Percentiles rank a stretch among this genome's conserved stretches.
These are phyloP conservation scores for Psidium friedrichsthalianum DNA, from an alignment of 345 rosid genomes.

Conservation along the genomic window DNA sequence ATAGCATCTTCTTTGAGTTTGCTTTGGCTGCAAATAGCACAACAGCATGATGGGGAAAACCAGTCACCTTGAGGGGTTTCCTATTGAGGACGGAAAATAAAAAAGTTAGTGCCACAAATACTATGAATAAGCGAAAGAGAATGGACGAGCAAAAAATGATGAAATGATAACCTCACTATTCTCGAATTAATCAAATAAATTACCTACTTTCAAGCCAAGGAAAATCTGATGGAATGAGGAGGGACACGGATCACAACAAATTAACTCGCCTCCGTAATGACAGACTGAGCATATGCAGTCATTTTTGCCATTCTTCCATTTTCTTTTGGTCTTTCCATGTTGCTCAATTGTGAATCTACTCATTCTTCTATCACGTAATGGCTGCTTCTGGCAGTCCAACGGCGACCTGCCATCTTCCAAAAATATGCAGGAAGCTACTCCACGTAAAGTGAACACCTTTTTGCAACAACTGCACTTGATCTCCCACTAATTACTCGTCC, in stretches of 20 bases:
- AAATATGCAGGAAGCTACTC: conserved; percentile 16
- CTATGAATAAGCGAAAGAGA: neutral
- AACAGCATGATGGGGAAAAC: conserved; percentile 75
- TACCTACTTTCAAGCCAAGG: conserved; percentile 44
- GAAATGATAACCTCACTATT: neutral
- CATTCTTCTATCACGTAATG: neutral
- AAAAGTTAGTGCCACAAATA: neutral
- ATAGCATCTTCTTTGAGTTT: conserved; percentile 4
- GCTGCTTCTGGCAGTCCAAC: conserved; percentile 29
- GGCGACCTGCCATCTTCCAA: conserved; percentile 33
- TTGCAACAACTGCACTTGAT: conserved; percentile 24
- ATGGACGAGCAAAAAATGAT: neutral
- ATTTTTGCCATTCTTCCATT: conserved; percentile 24
- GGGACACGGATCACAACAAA: conserved; percentile 73
- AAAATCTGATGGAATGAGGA: conserved; percentile 66
- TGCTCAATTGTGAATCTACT: neutral
- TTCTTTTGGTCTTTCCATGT: conserved; percentile 11
- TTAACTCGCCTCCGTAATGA: conserved; percentile 66
- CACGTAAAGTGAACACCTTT: conserved; percentile 7
- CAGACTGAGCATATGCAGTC: conserved; percentile 61
- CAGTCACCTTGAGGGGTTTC: too few relatives aligned
- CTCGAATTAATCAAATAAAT: neutral
- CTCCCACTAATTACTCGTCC: conserved; percentile 35
- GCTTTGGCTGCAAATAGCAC: conserved; percentile 35
- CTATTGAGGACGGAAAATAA: neutral